phyloP scores from a whole-genome alignment of 2,329 filamentous ascomycete species.

The Aspergillus nomiae region DNA sequence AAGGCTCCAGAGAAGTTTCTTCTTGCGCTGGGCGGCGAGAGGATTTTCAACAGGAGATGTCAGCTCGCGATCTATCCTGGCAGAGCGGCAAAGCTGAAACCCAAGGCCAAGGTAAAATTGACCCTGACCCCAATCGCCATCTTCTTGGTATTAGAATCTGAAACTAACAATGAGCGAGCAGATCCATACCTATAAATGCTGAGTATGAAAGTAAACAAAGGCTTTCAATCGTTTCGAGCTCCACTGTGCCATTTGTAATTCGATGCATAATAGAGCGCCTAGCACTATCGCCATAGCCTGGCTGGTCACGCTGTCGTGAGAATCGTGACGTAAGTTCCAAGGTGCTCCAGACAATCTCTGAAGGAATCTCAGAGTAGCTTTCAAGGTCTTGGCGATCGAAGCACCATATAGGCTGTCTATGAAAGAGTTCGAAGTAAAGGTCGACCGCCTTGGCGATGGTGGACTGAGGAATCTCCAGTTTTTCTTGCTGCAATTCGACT shows the following conservation, averaged over 20 bases:
- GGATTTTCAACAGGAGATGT: constrained; percentile 41
- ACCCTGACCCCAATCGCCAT: constrained; percentile 52
- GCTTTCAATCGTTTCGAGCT: constrained; percentile 54
- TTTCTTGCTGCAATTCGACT: too few relatives aligned
- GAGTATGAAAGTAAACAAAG: constrained; percentile 54
- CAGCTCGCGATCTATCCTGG: constrained; percentile 50
- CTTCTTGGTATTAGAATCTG: constrained; percentile 28
- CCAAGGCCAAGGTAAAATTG: constrained; percentile 55
- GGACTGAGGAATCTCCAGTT: too few relatives aligned
- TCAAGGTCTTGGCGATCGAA: too few relatives aligned
- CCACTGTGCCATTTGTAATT: constrained; percentile 54
- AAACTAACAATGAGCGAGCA: too few relatives aligned
- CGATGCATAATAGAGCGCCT: constrained; percentile 48
- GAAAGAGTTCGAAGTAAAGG: too few relatives aligned
- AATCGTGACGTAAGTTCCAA: constrained; percentile 36
- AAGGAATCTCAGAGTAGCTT: too few relatives aligned
- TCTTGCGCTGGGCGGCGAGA: constrained; percentile 46
- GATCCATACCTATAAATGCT: constrained; percentile 49
- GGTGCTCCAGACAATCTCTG: constrained; percentile 25
- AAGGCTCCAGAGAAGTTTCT: constrained; percentile 55
- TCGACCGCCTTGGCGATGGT: too few relatives aligned
- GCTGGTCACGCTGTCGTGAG: constrained; percentile 28
- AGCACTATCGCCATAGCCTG: constrained; percentile 43
- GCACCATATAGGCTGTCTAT: too few relatives aligned
- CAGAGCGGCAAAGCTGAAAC: constrained; percentile 54